phyloP scores from a whole-genome alignment of 805 yeast genomes.

The Candida michaelii region DNA sequence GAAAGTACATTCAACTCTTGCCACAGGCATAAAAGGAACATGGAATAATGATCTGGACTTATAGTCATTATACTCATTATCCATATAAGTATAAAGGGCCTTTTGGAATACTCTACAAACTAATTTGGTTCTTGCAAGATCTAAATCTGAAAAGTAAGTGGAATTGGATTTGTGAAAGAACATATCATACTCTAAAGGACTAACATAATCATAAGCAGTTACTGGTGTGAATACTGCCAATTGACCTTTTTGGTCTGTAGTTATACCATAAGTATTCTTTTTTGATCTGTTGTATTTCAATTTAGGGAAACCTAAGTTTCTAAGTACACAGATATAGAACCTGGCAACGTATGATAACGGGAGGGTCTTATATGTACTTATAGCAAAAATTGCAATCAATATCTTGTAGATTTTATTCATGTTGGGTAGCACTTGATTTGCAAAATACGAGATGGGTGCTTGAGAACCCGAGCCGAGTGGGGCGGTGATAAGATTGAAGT shows the following conservation, averaged over 20 bases:
- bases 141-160: constrained; percentile 80
- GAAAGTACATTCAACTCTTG: constrained; percentile 65
- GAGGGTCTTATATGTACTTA: constrained; percentile 57
- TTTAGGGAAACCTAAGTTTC: constrained; percentile 40
- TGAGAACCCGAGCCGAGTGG: neutral
- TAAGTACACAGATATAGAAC: constrained; percentile 51
- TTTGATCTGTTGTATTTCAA: constrained; percentile 18
- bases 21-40: constrained; percentile 74
- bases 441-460: neutral
- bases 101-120: constrained; percentile 58
- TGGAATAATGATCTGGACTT: constrained; percentile 24
- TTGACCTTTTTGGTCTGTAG: constrained; percentile 19
- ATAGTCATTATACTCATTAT: constrained; percentile 36
- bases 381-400: constrained; percentile 15
- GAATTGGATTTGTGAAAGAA: constrained; percentile 86
- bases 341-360: constrained; percentile 68
- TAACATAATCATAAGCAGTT: constrained; percentile 53
- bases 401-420: neutral
- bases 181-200: constrained; percentile 80
- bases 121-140: constrained; percentile 69
- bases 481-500: too few relatives aligned
- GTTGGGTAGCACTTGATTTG: neutral
- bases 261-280: constrained; percentile 34
- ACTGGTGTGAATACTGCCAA: constrained; percentile 45
- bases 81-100: constrained; percentile 47